Percentiles rank a stretch among this genome's conserved stretches.
Conservation (phyloP, 192 early-diverging fungal species). For the Podila epigama region DNA sequence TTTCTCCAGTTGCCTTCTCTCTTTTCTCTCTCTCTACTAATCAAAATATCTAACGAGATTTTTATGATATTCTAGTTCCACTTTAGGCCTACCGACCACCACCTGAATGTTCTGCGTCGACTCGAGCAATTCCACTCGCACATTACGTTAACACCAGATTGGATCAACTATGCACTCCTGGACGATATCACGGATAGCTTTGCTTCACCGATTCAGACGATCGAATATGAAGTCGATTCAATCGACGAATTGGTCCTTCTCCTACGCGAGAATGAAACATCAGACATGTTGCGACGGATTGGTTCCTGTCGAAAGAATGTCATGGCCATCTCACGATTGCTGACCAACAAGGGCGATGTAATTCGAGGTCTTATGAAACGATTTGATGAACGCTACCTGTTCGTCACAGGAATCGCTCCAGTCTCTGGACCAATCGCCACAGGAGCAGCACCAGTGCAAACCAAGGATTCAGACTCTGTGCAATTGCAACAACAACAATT, state of each 20-base stretch:
- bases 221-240: slow-evolving; percentile 94
- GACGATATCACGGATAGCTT: slow-evolving; percentile 96
- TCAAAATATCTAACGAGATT: too few species aligned
- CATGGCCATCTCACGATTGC: slow-evolving; percentile 71
- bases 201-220: slow-evolving; percentile 81
- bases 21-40: background rate
- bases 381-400: slow-evolving; percentile 55
- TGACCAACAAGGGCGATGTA: slow-evolving; percentile 79
- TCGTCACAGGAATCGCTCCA: slow-evolving; percentile 17
- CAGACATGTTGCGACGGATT: slow-evolving; percentile 80
- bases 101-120: slow-evolving; percentile 83
- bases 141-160: slow-evolving; percentile 90
- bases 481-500: slow-evolving; percentile 41
- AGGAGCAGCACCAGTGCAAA: background rate
- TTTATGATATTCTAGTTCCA: slow-evolving; percentile 70
- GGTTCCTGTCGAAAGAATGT: slow-evolving; percentile 76
- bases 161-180: slow-evolving; percentile 96
- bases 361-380: slow-evolving; percentile 79
- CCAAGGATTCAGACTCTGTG: slow-evolving; percentile 6
- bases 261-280: slow-evolving; percentile 88
- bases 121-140: slow-evolving; percentile 88
- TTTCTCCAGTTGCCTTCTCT: background rate
- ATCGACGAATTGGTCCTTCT: slow-evolving; percentile 96
- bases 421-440: background rate
- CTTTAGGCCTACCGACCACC: slow-evolving; percentile 76